Base-by-base conservation (phyloP, 2,329 filamentous ascomycete species). In the Alternaria gansuensis region DNA sequence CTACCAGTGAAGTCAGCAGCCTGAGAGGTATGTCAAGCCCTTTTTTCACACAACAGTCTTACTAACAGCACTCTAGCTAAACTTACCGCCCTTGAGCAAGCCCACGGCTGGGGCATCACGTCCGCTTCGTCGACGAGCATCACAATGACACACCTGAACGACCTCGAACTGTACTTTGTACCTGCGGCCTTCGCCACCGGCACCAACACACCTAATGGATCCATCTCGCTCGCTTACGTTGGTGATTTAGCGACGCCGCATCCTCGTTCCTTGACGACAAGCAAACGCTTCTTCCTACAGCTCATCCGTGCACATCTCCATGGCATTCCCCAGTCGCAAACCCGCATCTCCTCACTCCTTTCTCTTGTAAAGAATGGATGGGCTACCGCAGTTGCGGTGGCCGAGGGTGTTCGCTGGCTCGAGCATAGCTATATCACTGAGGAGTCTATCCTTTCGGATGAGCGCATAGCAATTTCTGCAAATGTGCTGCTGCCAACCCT, bases 281-380 rank as follows among this genome's bases (percentile, higher is more conserved):
- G 90, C 71, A 88, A 87, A 66, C 88, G 90, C 36, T 93, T 93
- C 78, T 91, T 93, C 73, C 79, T 94, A 7, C 86, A 90, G 69
- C 85, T 87, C 67, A 87, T 93, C 57, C 85, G 88, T 41, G 88
- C 90, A 56, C 84, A 89, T 56, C 79, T 91, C 40, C 86, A 89
- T 46, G 84, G 81, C 1, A 76, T 92, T 40, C 79, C 82, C 11
- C 88, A 89, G 72, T 80, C 81, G 55, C 79, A 82, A 46, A 89
- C 85, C 0, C 81, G 81, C 50, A 79, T 89, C 28, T 81, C 82
- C 14, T 79, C 82, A 33, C 80, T 94, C 26, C 81, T 94, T 14
- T 66, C 73, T 4, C 79, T 85, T 14, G 85, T 93, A 41, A 84
- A 84, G 63, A 78, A 74, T 3, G 85, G 84, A 8, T 95, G 91